These are phyloP conservation scores for Prototheca wickerhamii DNA, from an alignment of 163 green algal species.

Conservation along the genomic window DNA sequence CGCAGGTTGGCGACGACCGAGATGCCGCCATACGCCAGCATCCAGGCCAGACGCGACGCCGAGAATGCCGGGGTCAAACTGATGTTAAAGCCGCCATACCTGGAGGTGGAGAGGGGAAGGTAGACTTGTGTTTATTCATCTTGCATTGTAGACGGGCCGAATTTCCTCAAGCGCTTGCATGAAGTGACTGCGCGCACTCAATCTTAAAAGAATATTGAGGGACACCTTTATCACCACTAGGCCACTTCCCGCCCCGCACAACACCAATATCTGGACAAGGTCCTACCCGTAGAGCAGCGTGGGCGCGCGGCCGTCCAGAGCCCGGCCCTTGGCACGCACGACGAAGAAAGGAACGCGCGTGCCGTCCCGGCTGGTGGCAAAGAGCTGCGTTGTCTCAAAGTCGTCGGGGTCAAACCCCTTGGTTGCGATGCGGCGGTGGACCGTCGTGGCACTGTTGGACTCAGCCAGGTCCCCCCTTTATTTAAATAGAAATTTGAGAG, in stretches of 20 bases:
- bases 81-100: constrained; percentile 75
- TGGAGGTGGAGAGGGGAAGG: background rate
- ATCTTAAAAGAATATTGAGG: constrained; percentile 69
- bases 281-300: constrained; percentile 81
- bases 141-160: background rate
- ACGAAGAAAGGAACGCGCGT: constrained; percentile 86
- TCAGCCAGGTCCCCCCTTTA: background rate
- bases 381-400: constrained; percentile 77
- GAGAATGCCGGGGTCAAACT: constrained; percentile 67
- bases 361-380: constrained; percentile 75
- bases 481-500: no score
- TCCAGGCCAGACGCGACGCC: constrained; percentile 53
- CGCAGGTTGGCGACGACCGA: constrained; percentile 76
- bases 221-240: no score
- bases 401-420: constrained; percentile 39
- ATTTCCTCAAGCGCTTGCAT: background rate
- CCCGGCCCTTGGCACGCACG: constrained; percentile 52
- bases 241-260: no score
- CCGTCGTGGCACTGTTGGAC: background rate
- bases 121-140: no score
- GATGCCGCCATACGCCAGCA: constrained; percentile 71
- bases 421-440: constrained; percentile 62
- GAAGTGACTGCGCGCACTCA: constrained; percentile 3
- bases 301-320: constrained; percentile 55
- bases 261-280: no score